Percentiles rank a stretch among this genome's conserved stretches.
These are phyloP conservation scores for Lotmaria passim DNA, from an alignment of 208 protist species.

Conservation along the genomic window DNA sequence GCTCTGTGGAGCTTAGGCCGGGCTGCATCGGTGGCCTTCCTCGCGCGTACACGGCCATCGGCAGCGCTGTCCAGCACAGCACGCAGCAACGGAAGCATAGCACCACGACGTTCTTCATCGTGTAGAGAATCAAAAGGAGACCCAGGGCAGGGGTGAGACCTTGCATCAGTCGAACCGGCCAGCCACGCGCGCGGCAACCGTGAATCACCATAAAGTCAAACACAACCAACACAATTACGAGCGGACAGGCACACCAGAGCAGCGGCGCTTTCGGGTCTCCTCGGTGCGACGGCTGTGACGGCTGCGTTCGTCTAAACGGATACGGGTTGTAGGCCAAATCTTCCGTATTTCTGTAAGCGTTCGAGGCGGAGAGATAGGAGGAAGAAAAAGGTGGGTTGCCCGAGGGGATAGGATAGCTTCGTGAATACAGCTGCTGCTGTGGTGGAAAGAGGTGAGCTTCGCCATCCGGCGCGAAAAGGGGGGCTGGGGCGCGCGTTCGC, in stretches of 20 bases:
- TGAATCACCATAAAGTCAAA: slow-evolving; percentile 14
- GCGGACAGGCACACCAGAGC: slow-evolving; percentile 14
- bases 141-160: slow-evolving; percentile 17
- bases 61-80: not conserved
- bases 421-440: not conserved
- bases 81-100: slow-evolving; percentile 9
- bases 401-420: no score
- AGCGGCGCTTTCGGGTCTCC: slow-evolving; percentile 16
- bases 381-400: no score
- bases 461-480: not conserved
- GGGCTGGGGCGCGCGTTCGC: not conserved
- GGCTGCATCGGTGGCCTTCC: not conserved
- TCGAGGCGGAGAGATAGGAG: no score
- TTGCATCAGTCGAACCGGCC: slow-evolving; percentile 13
- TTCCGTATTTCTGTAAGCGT: no score
- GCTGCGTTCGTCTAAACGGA: not conserved
- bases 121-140: slow-evolving; percentile 9
- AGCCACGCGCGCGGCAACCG: slow-evolving; percentile 4
- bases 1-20: not conserved
- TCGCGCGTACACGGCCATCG: slow-evolving; percentile 7
- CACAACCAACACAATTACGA: slow-evolving; percentile 7
- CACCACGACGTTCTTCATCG: slow-evolving; percentile 11
- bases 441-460: not conserved
- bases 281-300: not conserved
- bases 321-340: no score